Evolutionary conservation across 2,329 filamentous ascomycete species (phyloP), one percentile per base, ranked within the genome.

Genomic region (Xylariomycetidae sp.): DNA sequence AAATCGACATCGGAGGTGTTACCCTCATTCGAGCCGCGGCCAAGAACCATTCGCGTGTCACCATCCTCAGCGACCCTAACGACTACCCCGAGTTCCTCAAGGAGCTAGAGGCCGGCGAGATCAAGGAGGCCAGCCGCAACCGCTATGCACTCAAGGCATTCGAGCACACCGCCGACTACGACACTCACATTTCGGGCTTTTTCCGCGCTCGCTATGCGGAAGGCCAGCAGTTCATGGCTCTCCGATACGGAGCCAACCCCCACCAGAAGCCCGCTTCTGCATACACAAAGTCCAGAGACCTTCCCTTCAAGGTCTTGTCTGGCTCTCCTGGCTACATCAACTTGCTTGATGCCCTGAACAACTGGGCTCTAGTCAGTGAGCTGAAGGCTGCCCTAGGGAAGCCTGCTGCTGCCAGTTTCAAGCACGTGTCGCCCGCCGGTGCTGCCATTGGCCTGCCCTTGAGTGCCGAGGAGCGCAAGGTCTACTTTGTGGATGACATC

Each of bases 401-500:
- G 60, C 86, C 92, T 20, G 92, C 92, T 34, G 92, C 92, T 19
- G 90, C 92, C 43, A 95, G 87, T 60, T 98, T 98, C 80, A 98
- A 95, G 78, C 92, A 98, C 60, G 92, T 96, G 43, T 98, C 92
- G 8, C 92, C 92, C 14, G 92, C 92, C 26, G 92, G 92, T 55
- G 92, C 90, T 38, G 90, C 92, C 47, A 92, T 98, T 53, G 92
- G 89, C 47, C 79, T 92, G 6, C 86, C 88, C 15, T 74, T 98
- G 44, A 86, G 70, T 44, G 78, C 85, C 25, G 84, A 85, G 32
- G 92, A 98, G 75, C 82, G 85, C 64, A 93, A 94, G 68, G 92
- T 95, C 35, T 98, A 95, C 63, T 95, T 98, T 72, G 92, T 98
- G 38, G 86, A 94, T 55, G 92, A 95, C 57, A 93, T 98, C 52